These are phyloP conservation scores for Cucumis melo DNA, from an alignment of 306 rosid genomes.

Conservation along the genomic window DNA sequence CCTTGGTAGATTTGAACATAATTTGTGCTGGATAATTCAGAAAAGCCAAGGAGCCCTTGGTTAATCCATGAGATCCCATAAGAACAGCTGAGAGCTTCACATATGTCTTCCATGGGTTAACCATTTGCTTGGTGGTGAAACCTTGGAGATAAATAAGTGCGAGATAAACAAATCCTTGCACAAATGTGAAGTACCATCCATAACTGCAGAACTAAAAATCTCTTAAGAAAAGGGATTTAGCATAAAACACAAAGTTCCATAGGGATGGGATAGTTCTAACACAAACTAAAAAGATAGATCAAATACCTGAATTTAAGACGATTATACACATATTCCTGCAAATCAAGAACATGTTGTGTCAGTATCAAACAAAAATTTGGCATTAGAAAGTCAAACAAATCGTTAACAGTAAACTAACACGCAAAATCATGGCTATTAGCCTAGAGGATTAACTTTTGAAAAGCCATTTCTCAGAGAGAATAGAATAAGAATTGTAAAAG, in stretches of 20 bases:
- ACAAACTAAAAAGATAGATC: neutral
- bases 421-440: neutral
- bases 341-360: neutral
- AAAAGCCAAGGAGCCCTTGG: constrained; percentile 52
- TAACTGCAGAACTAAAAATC: constrained; percentile 20
- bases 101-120: constrained; percentile 50
- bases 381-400: neutral
- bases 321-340: constrained; percentile 51
- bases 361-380: neutral
- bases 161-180: constrained; percentile 51
- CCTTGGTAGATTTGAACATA: constrained; percentile 63
- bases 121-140: constrained; percentile 45
- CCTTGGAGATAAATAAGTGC: constrained; percentile 37
- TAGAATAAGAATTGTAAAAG: neutral
- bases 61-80: constrained; percentile 61
- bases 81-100: constrained; percentile 54
- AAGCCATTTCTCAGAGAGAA: neutral
- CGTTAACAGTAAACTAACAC: neutral
- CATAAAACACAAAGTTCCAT: neutral
- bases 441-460: neutral
- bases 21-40: constrained; percentile 59
- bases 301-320: constrained; percentile 44
- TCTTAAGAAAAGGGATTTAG: neutral
- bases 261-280: neutral
- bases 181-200: constrained; percentile 64